Conservation (phyloP, 805 yeast genomes). For the Myxozyma monticola region DNA sequence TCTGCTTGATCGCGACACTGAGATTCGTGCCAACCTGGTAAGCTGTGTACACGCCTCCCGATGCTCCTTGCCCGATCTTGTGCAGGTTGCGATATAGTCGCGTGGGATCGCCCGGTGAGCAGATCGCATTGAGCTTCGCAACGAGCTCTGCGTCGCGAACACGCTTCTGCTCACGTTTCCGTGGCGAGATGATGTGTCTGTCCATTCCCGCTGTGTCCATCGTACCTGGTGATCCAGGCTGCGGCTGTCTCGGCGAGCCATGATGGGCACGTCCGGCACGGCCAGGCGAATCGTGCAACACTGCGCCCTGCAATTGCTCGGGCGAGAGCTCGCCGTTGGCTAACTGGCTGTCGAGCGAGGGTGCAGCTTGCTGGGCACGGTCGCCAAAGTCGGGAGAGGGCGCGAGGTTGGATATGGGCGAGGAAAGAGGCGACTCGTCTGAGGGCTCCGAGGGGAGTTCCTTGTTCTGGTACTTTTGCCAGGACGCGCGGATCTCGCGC, state of each 20-base stretch:
- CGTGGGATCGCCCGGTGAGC: slow-evolving; percentile 81
- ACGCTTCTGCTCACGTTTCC: slow-evolving; percentile 77
- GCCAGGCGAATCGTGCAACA: slow-evolving; percentile 18
- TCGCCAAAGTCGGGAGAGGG: slow-evolving; percentile 6
- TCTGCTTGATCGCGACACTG: slow-evolving; percentile 91
- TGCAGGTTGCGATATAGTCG: slow-evolving; percentile 54
- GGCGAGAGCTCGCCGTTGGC: slow-evolving; percentile 5
- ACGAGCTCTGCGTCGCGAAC: slow-evolving; percentile 75
- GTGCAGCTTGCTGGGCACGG: background rate
- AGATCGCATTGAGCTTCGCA: slow-evolving; percentile 78
- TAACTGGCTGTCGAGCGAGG: background rate
- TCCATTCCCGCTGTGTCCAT: slow-evolving; percentile 5
- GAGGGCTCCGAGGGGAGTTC: slow-evolving; percentile 27
- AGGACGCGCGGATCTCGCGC: slow-evolving; percentile 9
- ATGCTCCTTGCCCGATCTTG: slow-evolving; percentile 97
- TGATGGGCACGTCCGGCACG: slow-evolving; percentile 5
- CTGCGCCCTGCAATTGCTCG: slow-evolving; percentile 1
- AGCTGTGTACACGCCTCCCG: slow-evolving; percentile 95
- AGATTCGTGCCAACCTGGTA: slow-evolving; percentile 47
- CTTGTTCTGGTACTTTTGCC: slow-evolving; percentile 21
- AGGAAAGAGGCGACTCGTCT: slow-evolving; percentile 8
- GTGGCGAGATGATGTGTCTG: slow-evolving; percentile 36
- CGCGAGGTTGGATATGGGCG: slow-evolving; percentile 7
- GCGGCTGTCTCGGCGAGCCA: slow-evolving; percentile 17
- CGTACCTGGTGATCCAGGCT: slow-evolving; percentile 4